Evolutionary conservation across 164 flowering plant genomes (phyloP).

Genomic region (Platanus orientalis): DNA sequence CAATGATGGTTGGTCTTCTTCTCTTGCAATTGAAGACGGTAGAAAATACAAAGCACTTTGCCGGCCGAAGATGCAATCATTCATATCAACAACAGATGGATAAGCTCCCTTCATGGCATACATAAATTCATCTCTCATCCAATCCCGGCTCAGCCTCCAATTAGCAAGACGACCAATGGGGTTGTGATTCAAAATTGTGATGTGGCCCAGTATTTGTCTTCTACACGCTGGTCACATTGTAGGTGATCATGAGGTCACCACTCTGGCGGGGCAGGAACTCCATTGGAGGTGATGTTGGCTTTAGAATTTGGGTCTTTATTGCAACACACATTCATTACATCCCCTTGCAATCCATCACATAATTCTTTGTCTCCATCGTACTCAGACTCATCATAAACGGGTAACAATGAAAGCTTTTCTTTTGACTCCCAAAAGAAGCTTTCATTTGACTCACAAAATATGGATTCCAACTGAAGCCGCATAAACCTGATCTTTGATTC

Average conservation of each 20-base stretch:
- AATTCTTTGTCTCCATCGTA: too few relatives aligned
- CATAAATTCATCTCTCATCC: conserved; percentile 62
- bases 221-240: conserved; percentile 44
- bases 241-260: conserved; percentile 63
- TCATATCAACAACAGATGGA: conserved; percentile 36
- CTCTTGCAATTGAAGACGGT: conserved; percentile 40
- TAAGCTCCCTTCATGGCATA: conserved; percentile 50
- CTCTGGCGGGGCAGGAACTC: conserved; percentile 38
- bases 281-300: conserved; percentile 23
- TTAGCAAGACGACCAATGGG: conserved; percentile 55
- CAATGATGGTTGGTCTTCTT: conserved; percentile 48
- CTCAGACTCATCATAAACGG: too few relatives aligned
- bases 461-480: too few relatives aligned
- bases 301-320: conserved; percentile 27
- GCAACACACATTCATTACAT: conserved; percentile 58
- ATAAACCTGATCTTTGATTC: too few relatives aligned
- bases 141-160: conserved; percentile 56
- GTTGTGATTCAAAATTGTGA: conserved; percentile 54
- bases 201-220: conserved; percentile 49
- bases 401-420: too few relatives aligned
- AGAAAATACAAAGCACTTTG: conserved; percentile 46
- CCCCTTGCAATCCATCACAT: too few relatives aligned
- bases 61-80: conserved; percentile 39
- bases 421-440: too few relatives aligned
- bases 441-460: too few relatives aligned